Evolutionary conservation across 2,329 filamentous ascomycete genomes (phyloP).

Genomic region (Ophiostoma perfectum): DNA sequence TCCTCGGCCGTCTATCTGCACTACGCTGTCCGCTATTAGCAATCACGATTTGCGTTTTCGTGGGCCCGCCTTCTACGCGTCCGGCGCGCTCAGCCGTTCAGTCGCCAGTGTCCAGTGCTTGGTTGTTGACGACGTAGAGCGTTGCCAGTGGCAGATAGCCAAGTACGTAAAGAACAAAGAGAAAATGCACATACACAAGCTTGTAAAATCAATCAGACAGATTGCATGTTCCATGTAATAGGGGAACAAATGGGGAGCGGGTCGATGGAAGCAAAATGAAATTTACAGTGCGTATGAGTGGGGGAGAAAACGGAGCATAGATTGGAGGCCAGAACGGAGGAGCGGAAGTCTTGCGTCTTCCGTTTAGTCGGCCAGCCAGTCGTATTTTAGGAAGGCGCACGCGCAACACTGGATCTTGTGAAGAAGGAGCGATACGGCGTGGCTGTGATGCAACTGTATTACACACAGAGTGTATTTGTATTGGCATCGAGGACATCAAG

Average conservation of each 20-base stretch:
- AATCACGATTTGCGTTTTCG: background rate
- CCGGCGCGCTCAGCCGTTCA: background rate
- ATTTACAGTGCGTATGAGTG: background rate
- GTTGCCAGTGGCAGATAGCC: too few species aligned
- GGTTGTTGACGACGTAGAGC: too few species aligned
- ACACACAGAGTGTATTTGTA: too few species aligned
- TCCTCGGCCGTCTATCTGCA: background rate
- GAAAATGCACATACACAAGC: too few species aligned
- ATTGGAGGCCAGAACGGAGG: background rate
- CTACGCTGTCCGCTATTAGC: background rate
- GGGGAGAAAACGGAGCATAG: background rate
- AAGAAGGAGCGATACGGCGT: conserved; percentile 1
- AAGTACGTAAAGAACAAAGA: too few species aligned
- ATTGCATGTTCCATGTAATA: background rate
- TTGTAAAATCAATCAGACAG: too few species aligned
- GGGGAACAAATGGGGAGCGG: conserved; percentile 2
- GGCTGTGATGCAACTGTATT: background rate
- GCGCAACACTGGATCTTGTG: conserved; percentile 2
- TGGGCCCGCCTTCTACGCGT: background rate
- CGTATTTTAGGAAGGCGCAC: conserved; percentile 1
- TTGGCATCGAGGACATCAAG: too few species aligned
- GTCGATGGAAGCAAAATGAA: conserved; percentile 1
- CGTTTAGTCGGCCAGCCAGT: background rate
- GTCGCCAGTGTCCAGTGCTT: background rate
- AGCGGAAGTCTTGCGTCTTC: background rate